Conservation (phyloP, 1,139 yeast genomes). For the Debaryomyces nepalensis region DNA sequence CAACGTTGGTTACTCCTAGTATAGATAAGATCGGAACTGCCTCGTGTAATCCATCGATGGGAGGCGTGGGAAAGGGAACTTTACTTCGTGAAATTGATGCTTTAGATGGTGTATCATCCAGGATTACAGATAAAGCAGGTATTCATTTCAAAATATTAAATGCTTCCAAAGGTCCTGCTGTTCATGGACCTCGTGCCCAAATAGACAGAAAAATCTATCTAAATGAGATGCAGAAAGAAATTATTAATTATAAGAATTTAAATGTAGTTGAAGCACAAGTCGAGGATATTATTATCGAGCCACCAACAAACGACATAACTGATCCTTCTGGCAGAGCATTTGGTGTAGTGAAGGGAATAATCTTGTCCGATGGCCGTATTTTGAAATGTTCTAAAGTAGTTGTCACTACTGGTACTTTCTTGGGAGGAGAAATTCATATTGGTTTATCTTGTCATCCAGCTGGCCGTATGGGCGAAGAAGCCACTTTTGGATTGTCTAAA, state of each 20-base stretch:
- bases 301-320: constrained; percentile 20
- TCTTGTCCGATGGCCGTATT: constrained; percentile 68
- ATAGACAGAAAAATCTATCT: constrained; percentile 84
- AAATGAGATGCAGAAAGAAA: constrained; percentile 74
- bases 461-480: constrained; percentile 91
- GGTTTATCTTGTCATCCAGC: constrained; percentile 83
- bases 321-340: constrained; percentile 41
- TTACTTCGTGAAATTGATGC: constrained; percentile 93
- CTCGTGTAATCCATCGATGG: constrained; percentile 97
- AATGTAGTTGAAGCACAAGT: constrained; percentile 75
- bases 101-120: constrained; percentile 86
- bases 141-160: constrained; percentile 89
- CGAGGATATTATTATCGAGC: constrained; percentile 78
- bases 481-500: constrained; percentile 85
- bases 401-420: constrained; percentile 93
- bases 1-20: constrained; percentile 80
- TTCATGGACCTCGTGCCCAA: constrained; percentile 98
- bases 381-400: constrained; percentile 71
- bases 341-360: constrained; percentile 66
- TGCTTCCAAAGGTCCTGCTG: constrained; percentile 92
- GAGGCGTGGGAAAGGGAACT: constrained; percentile 98
- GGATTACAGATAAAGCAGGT: constrained; percentile 89
- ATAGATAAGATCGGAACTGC: constrained; percentile 84
- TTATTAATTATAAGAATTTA: constrained; percentile 63
- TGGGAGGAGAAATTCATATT: constrained; percentile 92